Evolutionary conservation across 352 stramenopile species (phyloP).

Genomic region (Phytophthora colocasiae): DNA sequence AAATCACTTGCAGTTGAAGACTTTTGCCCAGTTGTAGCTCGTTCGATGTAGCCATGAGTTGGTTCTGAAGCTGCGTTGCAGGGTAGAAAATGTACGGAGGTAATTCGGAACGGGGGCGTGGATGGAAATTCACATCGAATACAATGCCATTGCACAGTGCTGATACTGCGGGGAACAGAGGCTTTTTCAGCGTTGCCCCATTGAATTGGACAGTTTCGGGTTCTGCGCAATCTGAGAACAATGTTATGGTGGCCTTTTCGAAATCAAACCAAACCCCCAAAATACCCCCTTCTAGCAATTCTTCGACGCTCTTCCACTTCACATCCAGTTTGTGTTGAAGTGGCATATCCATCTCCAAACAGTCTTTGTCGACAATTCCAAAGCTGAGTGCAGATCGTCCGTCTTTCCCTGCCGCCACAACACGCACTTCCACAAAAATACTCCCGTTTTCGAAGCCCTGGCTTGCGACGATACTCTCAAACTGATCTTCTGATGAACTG

Average conservation of each 20-base stretch:
- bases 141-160: constrained; percentile 75
- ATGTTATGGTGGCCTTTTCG: constrained; percentile 54
- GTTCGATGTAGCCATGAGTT: constrained; percentile 52
- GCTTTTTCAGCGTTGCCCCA: constrained; percentile 36
- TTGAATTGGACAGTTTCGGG: constrained; percentile 48
- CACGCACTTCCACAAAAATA: constrained; percentile 68
- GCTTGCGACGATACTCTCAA: constrained; percentile 66
- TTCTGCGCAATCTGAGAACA: constrained; percentile 61
- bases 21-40: constrained; percentile 79
- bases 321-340: constrained; percentile 44
- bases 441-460: constrained; percentile 58
- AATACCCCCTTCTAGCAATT: constrained; percentile 41
- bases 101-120: constrained; percentile 55
- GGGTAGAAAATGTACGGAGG: constrained; percentile 47
- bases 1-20: constrained; percentile 70
- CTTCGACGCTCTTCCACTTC: constrained; percentile 46
- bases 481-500: constrained; percentile 47
- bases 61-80: constrained; percentile 46
- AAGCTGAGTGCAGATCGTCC: constrained; percentile 57
- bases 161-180: constrained; percentile 66
- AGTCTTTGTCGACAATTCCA: constrained; percentile 58
- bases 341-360: constrained; percentile 23
- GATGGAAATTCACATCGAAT: constrained; percentile 77
- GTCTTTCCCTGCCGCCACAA: constrained; percentile 59
- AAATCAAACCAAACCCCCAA: constrained; percentile 89